These are phyloP conservation scores for Lachnellula willkommii DNA, from an alignment of 2,329 filamentous ascomycete species.

Conservation along the genomic window DNA sequence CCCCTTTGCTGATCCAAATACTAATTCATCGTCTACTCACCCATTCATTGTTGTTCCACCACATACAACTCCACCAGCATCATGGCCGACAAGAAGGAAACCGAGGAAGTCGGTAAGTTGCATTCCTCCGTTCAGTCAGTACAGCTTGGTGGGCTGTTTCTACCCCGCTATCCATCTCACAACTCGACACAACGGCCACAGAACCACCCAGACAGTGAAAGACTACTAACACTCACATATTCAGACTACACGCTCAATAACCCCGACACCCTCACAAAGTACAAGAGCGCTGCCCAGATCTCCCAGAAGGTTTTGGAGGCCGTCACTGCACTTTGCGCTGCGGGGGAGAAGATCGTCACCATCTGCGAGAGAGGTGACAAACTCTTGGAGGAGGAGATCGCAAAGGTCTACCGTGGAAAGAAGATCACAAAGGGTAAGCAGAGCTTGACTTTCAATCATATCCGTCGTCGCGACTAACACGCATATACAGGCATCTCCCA, in stretches of 20 bases:
- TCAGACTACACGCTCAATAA: constrained; percentile 85
- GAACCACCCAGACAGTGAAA: not conserved
- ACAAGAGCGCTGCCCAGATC: constrained; percentile 94
- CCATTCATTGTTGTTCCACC: not conserved
- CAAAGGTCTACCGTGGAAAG: constrained; percentile 98
- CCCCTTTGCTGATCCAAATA: not conserved
- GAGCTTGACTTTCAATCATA: constrained; percentile 25
- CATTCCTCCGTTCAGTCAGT: constrained; percentile 13
- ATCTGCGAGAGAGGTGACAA: constrained; percentile 95
- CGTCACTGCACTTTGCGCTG: constrained; percentile 67
- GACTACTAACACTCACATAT: constrained; percentile 10
- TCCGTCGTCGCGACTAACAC: constrained; percentile 22
- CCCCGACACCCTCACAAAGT: constrained; percentile 95
- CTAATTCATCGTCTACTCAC: not conserved
- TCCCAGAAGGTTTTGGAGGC: constrained; percentile 91
- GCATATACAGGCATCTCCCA: constrained; percentile 69
- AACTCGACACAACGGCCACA: not conserved
- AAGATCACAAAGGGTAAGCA: constrained; percentile 79
- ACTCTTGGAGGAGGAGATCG: constrained; percentile 85
- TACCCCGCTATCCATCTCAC: constrained; percentile 29
- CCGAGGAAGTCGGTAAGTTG: constrained; percentile 36
- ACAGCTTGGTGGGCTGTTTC: constrained; percentile 16
- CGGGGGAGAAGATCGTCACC: constrained; percentile 86
- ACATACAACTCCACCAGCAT: constrained; percentile 14
- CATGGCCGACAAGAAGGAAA: constrained; percentile 40